A percentile compares a stretch with the other conserved stretches of the same genome.
Conservation (phyloP, 2,329 filamentous ascomycete genomes). For the Cercospora berteroae region DNA sequence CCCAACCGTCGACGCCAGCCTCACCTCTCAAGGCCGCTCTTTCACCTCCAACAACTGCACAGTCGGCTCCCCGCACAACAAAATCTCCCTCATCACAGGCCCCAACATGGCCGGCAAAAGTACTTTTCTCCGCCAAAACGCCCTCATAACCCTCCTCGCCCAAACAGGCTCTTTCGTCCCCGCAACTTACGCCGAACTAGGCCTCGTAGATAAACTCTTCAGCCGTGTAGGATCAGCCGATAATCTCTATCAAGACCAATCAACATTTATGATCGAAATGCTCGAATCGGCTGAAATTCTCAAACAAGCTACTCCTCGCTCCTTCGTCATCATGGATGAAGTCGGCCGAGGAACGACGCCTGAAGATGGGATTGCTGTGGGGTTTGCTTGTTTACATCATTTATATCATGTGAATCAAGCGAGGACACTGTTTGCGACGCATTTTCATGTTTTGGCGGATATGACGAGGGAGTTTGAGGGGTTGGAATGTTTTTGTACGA, state of each 20-base stretch:
- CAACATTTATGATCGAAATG: constrained; percentile 99
- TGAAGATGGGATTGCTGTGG: constrained; percentile 84
- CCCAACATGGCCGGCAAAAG: constrained; percentile 99
- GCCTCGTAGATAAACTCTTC: constrained; percentile 94
- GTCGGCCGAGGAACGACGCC: constrained; percentile 92
- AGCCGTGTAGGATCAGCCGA: constrained; percentile 85
- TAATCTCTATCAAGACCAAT: constrained; percentile 90
- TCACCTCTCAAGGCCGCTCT: constrained; percentile 72
- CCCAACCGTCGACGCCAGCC: constrained; percentile 82
- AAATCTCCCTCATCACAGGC: constrained; percentile 65
- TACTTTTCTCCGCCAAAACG: constrained; percentile 93
- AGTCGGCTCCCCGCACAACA: constrained; percentile 70
- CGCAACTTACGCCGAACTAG: constrained; percentile 78
- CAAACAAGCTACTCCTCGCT: constrained; percentile 74
- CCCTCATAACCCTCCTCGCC: constrained; percentile 87
- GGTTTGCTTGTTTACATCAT: constrained; percentile 83
- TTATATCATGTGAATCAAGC: constrained; percentile 74
- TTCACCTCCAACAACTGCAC: constrained; percentile 87
- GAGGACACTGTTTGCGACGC: constrained; percentile 86
- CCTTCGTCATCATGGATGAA: constrained; percentile 97
- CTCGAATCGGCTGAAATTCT: constrained; percentile 90
- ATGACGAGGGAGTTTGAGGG: constrained; percentile 61
- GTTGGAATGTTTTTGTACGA: constrained; percentile 81
- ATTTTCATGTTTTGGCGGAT: constrained; percentile 84
- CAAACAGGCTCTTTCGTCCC: constrained; percentile 93